Percentiles rank a stretch among this genome's conserved stretches.
These are phyloP conservation scores for Heracleum sosnowskyi DNA, from an alignment of 129 eudicot species.

Conservation along the genomic window DNA sequence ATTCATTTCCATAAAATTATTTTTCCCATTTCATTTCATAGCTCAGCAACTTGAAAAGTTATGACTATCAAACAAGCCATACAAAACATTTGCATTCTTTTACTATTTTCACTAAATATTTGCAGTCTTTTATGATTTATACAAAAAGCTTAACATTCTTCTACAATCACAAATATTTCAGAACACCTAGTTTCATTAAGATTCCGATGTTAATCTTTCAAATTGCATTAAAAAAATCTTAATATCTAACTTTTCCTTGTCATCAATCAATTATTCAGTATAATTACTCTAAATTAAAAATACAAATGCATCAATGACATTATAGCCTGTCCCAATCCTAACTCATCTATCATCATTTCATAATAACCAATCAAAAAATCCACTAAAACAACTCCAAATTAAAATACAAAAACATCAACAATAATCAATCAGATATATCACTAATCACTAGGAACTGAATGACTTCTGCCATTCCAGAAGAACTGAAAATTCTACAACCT, in stretches of 20 bases:
- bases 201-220: neutral
- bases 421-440: too few relatives aligned
- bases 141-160: neutral
- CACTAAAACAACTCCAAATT: too few relatives aligned
- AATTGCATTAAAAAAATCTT: neutral
- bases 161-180: neutral
- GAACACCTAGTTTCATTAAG: neutral
- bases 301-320: neutral
- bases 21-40: neutral
- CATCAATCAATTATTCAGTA: neutral
- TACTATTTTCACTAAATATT: neutral
- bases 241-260: neutral
- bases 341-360: too few relatives aligned
- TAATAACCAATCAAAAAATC: too few relatives aligned
- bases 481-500: neutral
- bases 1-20: neutral
- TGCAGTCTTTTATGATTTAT: neutral
- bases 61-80: neutral
- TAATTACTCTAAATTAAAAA: neutral
- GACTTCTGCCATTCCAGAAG: neutral
- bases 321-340: neutral
- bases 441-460: neutral
- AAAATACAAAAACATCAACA: too few relatives aligned
- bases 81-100: neutral
- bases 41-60: neutral